Conservation (phyloP, 176 grass and related monocot species). For the Otatea glauca region DNA sequence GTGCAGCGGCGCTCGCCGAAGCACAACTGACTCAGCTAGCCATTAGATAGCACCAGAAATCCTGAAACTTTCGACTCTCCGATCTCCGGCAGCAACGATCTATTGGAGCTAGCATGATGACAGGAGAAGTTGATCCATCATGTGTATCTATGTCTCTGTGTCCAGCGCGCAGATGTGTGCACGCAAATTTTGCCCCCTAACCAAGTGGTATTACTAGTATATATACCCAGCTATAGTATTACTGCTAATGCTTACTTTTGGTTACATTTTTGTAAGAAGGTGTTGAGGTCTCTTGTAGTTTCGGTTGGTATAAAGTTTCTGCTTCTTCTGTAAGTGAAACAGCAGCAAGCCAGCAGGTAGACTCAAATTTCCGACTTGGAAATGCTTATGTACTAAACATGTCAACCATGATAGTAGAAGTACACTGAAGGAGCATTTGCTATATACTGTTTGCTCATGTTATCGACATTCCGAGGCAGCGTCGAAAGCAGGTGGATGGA, state of each 20-base stretch:
- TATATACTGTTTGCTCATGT: background rate
- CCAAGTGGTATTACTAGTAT: constrained; percentile 41
- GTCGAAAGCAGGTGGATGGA: too few species aligned
- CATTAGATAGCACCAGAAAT: background rate
- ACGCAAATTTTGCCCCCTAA: constrained; percentile 52
- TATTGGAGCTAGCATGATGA: background rate
- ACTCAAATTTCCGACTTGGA: background rate
- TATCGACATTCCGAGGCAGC: too few species aligned
- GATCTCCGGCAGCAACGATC: background rate
- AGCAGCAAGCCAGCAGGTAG: background rate
- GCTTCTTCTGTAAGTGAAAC: constrained; percentile 44
- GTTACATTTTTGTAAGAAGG: constrained; percentile 36
- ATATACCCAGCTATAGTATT: constrained; percentile 42
- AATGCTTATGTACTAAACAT: constrained; percentile 16
- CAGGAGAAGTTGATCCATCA: constrained; percentile 28
- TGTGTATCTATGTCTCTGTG: constrained; percentile 38
- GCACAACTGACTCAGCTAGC: constrained; percentile 55
- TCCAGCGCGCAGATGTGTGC: constrained; percentile 39
- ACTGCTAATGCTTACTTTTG: background rate
- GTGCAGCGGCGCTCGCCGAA: constrained; percentile 37
- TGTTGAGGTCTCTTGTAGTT: constrained; percentile 25
- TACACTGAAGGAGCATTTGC: constrained; percentile 35
- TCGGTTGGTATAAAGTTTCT: background rate
- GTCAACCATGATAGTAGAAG: constrained; percentile 4
- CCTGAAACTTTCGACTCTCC: background rate